Conservation (phyloP, 108 stramenopile species). For the Ochromonas danica region DNA sequence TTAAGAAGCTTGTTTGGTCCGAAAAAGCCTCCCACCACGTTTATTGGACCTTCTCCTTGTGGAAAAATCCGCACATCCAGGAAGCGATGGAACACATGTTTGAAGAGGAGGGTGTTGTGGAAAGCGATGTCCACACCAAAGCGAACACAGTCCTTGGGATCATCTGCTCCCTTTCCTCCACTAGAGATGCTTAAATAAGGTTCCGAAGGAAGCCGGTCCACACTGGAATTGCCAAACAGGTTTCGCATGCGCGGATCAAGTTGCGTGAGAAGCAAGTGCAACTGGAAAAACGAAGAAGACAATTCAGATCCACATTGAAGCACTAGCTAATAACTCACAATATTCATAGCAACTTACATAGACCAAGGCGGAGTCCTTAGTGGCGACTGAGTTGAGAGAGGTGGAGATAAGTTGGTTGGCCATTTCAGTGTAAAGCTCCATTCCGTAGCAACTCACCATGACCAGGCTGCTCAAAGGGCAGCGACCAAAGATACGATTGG, state of each 20-base stretch:
- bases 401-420: neutral
- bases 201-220: too few species aligned
- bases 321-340: too few species aligned
- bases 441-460: conserved; percentile 2
- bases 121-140: conserved; percentile 16
- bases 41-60: conserved; percentile 23
- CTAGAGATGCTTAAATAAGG: too few species aligned
- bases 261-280: conserved; percentile 3
- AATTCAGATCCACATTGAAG: too few species aligned
- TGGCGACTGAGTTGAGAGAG: neutral
- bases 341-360: too few species aligned
- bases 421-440: neutral
- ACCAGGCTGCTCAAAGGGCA: neutral
- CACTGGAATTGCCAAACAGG: neutral
- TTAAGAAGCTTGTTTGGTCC: neutral
- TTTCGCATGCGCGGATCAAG: neutral
- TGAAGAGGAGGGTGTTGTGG: neutral
- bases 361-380: neutral
- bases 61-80: neutral
- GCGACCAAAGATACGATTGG: neutral
- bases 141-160: neutral
- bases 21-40: conserved; percentile 4
- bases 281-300: too few species aligned
- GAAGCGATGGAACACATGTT: neutral
- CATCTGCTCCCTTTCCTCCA: too few species aligned